Percentiles rank a stretch among this genome's conserved stretches.
Conservation (phyloP, 2,329 filamentous ascomycete species). For the Diaporthe aspalathi region DNA sequence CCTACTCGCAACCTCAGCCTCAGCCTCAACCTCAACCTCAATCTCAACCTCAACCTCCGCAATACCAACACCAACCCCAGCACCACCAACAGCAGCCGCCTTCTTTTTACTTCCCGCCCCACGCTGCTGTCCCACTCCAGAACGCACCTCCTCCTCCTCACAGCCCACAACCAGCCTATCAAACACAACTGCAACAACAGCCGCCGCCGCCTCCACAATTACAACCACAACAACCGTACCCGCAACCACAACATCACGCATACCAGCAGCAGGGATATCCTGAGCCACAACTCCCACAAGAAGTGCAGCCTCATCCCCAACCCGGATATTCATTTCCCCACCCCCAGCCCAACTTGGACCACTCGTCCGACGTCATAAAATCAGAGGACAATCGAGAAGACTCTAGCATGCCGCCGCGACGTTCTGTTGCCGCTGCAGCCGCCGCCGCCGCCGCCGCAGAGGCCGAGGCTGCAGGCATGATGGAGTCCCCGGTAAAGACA, state of each 20-base stretch:
- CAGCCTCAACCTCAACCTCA: background rate
- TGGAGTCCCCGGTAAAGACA: conserved; percentile 82
- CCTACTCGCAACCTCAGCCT: conserved; percentile 1
- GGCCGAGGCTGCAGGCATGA: conserved; percentile 56
- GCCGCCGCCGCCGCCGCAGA: conserved; percentile 50
- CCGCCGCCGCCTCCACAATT: too few relatives aligned
- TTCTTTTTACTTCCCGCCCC: conserved; percentile 17
- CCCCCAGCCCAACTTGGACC: conserved; percentile 44
- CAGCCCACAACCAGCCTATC: conserved; percentile 32
- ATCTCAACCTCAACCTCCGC: background rate
- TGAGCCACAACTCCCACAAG: conserved; percentile 24
- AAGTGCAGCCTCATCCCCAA: conserved; percentile 28
- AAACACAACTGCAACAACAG: conserved; percentile 4
- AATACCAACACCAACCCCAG: conserved; percentile 1
- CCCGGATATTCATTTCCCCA: conserved; percentile 41
- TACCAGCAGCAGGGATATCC: conserved; percentile 31
- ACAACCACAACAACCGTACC: conserved; percentile 1
- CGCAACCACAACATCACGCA: conserved; percentile 12
- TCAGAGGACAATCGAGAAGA: conserved; percentile 39
- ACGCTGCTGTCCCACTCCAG: conserved; percentile 4
- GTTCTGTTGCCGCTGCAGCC: conserved; percentile 42
- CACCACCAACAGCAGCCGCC: conserved; percentile 21
- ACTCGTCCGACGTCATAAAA: conserved; percentile 41
- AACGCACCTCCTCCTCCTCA: conserved; percentile 29
- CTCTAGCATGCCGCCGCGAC: conserved; percentile 53